Conservation (phyloP, 2,329 filamentous ascomycete genomes). For the Colletotrichum neosansevieriae region DNA sequence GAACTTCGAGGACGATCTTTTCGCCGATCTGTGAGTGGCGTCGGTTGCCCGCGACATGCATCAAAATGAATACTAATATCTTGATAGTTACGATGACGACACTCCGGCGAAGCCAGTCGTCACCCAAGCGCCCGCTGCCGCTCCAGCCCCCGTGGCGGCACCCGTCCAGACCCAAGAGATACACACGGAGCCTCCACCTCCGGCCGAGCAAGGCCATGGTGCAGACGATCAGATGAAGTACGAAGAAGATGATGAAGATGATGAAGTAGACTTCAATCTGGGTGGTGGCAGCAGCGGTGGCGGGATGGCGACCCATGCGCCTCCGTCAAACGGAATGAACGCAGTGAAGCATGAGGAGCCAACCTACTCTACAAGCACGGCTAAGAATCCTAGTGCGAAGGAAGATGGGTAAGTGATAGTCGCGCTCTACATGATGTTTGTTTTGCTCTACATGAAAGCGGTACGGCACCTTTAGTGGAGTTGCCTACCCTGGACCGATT, state of each 20-base stretch:
- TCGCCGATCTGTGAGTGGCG: conserved; percentile 85
- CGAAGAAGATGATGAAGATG: conserved; percentile 64
- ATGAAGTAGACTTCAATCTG: conserved; percentile 71
- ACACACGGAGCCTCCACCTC: conserved; percentile 45
- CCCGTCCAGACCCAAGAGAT: conserved; percentile 46
- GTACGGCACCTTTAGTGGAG: conserved; percentile 13
- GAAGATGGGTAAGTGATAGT: conserved; percentile 83
- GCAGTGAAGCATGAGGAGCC: conserved; percentile 47
- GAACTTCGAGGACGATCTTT: conserved; percentile 92
- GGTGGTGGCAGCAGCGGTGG: conserved; percentile 44
- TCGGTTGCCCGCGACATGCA: conserved; percentile 42
- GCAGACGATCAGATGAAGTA: conserved; percentile 55
- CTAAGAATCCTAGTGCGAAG: conserved; percentile 77
- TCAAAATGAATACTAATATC: conserved; percentile 10
- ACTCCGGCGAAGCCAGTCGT: conserved; percentile 57
- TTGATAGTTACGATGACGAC: conserved; percentile 73
- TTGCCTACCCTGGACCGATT: conserved; percentile 14
- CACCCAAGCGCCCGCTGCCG: conserved; percentile 50
- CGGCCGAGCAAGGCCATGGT: conserved; percentile 53
- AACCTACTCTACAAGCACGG: conserved; percentile 46
- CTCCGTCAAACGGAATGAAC: conserved; percentile 35
- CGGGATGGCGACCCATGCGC: conserved; percentile 18
- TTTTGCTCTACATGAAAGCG: conserved; percentile 17
- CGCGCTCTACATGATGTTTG: conserved; percentile 38
- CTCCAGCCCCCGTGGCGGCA: conserved; percentile 44